phyloP scores from a whole-genome alignment of 176 grass and related monocot genomes.

The Carex scoparia region DNA sequence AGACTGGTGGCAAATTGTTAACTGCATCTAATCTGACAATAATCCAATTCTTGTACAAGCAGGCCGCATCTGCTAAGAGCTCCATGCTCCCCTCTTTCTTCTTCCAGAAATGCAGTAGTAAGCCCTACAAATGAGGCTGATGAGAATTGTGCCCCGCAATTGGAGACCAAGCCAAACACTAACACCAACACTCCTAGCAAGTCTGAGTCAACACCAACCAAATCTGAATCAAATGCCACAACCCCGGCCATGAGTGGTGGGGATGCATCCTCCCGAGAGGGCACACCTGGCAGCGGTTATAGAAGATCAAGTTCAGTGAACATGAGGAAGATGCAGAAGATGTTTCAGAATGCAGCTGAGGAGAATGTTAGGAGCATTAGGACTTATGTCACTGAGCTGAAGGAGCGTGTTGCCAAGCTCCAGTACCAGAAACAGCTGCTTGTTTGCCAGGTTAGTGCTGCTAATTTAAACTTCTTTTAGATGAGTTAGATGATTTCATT shows the following conservation, averaged over 20 bases:
- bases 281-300: constrained; percentile 51
- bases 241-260: constrained; percentile 19
- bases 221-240: constrained; percentile 3
- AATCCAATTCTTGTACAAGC: constrained; percentile 15
- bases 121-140: constrained; percentile 32
- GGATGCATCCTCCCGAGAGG: constrained; percentile 68
- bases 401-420: constrained; percentile 92
- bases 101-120: constrained; percentile 30
- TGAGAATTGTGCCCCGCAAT: constrained; percentile 70
- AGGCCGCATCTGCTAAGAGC: constrained; percentile 55
- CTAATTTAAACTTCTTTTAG: neutral
- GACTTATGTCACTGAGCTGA: constrained; percentile 87
- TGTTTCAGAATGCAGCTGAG: constrained; percentile 94
- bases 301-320: constrained; percentile 85
- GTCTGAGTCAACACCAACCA: constrained; percentile 39
- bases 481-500: neutral
- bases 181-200: constrained; percentile 58
- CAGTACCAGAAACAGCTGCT: constrained; percentile 98
- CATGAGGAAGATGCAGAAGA: constrained; percentile 95
- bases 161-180: constrained; percentile 36
- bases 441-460: constrained; percentile 67
- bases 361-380: constrained; percentile 85
- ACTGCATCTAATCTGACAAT: constrained; percentile 10
- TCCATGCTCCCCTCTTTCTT: constrained; percentile 68
- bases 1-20: neutral